Conservation (phyloP, 164 flowering plant species). For the Dillenia turbinata region DNA sequence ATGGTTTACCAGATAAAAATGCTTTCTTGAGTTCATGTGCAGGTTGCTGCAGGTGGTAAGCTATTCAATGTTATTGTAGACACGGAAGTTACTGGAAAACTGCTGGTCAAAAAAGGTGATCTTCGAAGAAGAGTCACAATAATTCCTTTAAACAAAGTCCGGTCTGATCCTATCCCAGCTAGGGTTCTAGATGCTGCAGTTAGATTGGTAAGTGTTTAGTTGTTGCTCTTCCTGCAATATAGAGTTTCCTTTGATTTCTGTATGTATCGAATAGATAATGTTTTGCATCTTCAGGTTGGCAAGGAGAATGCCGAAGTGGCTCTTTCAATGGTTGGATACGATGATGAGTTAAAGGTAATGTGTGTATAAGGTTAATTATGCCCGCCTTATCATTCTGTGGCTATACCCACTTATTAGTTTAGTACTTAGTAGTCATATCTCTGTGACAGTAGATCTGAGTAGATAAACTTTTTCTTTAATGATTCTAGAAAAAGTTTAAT, state of each 20-base stretch:
- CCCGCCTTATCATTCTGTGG: too few species aligned
- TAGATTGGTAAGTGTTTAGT: slow-evolving; percentile 52
- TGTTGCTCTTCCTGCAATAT: not conserved
- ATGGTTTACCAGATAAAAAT: too few species aligned
- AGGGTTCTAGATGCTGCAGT: slow-evolving; percentile 67
- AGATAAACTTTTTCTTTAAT: too few species aligned
- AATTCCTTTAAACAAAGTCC: slow-evolving; percentile 91
- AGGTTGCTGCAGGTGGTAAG: slow-evolving; percentile 98
- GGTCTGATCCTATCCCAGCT: slow-evolving; percentile 41
- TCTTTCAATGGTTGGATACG: slow-evolving; percentile 88
- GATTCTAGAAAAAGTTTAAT: too few species aligned
- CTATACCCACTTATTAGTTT: too few species aligned
- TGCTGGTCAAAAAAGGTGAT: slow-evolving; percentile 76
- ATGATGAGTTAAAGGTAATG: slow-evolving; percentile 72
- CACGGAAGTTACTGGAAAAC: slow-evolving; percentile 88
- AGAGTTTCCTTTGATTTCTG: not conserved
- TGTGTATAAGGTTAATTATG: not conserved
- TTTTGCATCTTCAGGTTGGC: slow-evolving; percentile 64
- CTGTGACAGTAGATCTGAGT: too few species aligned
- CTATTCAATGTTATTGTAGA: slow-evolving; percentile 92
- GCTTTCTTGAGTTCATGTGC: slow-evolving; percentile 7
- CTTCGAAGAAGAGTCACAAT: slow-evolving; percentile 90
- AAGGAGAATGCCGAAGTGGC: slow-evolving; percentile 87
- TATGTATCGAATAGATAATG: not conserved
- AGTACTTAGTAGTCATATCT: too few species aligned